phyloP scores from a whole-genome alignment of 257 asterid species.

The Eucommia ulmoides region DNA sequence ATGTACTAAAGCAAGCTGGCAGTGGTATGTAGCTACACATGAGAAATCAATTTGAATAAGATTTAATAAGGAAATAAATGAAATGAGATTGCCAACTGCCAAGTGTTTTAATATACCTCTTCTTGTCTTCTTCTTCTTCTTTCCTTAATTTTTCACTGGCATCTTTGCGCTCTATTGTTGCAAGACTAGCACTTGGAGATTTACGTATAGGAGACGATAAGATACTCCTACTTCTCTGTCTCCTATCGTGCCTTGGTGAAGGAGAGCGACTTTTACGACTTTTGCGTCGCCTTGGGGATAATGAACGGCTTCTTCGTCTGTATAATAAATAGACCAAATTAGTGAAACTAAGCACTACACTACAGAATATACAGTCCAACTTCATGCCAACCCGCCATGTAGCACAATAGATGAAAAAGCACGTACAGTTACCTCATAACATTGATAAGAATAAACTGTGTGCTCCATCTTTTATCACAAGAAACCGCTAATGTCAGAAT shows the following conservation, averaged over 20 bases:
- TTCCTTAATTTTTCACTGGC: conserved; percentile 51
- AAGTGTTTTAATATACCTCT: conserved; percentile 51
- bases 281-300: conserved; percentile 51
- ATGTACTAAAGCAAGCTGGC: background rate
- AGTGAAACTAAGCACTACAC: conserved; percentile 29
- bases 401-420: conserved; percentile 30
- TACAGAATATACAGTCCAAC: conserved; percentile 19
- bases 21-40: background rate
- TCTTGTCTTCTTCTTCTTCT: conserved; percentile 77
- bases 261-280: conserved; percentile 81
- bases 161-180: conserved; percentile 56
- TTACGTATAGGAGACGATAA: conserved; percentile 35
- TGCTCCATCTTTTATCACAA: conserved; percentile 86
- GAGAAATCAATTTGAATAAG: too few relatives aligned
- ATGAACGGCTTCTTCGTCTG: conserved; percentile 78
- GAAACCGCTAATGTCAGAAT: conserved; percentile 82
- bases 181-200: conserved; percentile 42
- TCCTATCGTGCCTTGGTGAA: conserved; percentile 42
- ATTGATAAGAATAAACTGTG: conserved; percentile 82
- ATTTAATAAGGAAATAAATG: conserved; percentile 3
- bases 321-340: conserved; percentile 31
- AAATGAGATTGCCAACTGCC: conserved; percentile 2
- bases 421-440: conserved; percentile 87
- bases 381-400: conserved; percentile 33
- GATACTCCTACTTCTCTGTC: conserved; percentile 49